Conservation (phyloP, 2,329 filamentous ascomycete genomes). For the Camptophora hylomeconis region DNA sequence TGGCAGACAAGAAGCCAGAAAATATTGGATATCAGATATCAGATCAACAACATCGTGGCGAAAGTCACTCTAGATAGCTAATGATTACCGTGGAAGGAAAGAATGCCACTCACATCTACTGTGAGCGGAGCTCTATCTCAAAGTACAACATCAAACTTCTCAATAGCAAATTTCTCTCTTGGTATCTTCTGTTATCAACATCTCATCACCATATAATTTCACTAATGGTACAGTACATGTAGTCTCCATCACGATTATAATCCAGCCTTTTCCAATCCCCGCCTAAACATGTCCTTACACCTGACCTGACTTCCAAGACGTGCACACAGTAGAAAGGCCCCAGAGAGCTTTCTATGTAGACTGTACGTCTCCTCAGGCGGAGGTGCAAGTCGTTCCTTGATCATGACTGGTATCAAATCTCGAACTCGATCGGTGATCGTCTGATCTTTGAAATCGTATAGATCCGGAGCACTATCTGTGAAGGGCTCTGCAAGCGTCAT, state of each 20-base stretch:
- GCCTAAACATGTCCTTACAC: slow-evolving; percentile 67
- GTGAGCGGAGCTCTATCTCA: too few species aligned
- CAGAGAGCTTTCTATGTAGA: slow-evolving; percentile 86
- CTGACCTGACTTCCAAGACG: slow-evolving; percentile 68
- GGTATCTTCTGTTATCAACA: too few species aligned
- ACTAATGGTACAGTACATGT: slow-evolving; percentile 5
- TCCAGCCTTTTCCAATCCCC: slow-evolving; percentile 24
- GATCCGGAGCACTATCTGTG: slow-evolving; percentile 55
- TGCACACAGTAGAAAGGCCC: slow-evolving; percentile 86
- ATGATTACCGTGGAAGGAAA: too few species aligned
- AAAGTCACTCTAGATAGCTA: too few species aligned
- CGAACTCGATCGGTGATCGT: slow-evolving; percentile 93
- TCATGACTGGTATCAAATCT: slow-evolving; percentile 80
- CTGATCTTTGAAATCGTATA: slow-evolving; percentile 88
- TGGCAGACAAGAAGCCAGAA: too few species aligned
- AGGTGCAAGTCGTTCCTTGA: slow-evolving; percentile 73
- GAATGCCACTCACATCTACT: too few species aligned
- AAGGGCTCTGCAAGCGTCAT: slow-evolving; percentile 90
- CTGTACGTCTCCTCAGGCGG: slow-evolving; percentile 97
- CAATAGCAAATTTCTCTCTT: too few species aligned
- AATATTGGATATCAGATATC: too few species aligned
- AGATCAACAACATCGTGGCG: too few species aligned
- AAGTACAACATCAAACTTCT: too few species aligned
- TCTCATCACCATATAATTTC: too few species aligned
- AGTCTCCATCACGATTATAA: not conserved